phyloP scores from a whole-genome alignment of 345 rosid genomes.

The Citrus maxima region DNA sequence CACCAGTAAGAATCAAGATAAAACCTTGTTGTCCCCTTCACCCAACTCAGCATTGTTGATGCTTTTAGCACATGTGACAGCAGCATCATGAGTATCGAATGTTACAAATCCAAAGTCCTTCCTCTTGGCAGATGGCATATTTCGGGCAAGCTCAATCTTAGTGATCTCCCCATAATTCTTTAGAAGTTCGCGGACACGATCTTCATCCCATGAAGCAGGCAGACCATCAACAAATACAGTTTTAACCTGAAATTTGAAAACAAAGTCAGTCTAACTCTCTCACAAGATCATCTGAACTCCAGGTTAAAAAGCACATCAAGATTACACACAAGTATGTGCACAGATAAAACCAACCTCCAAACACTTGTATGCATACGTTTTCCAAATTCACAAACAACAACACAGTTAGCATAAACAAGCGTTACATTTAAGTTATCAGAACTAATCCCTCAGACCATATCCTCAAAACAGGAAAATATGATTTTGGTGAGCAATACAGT shows the following conservation, averaged over 20 bases:
- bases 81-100: conserved; percentile 88
- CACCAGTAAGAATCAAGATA: conserved; percentile 3
- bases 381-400: not conserved
- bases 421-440: not conserved
- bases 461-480: not conserved
- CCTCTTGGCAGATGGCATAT: conserved; percentile 96
- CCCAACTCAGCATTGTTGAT: conserved; percentile 91
- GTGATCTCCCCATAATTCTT: conserved; percentile 77
- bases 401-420: not conserved
- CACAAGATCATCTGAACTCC: not conserved
- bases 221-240: conserved; percentile 93
- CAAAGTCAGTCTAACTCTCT: conserved; percentile 7
- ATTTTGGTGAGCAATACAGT: not conserved
- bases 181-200: conserved; percentile 62
- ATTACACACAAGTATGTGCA: not conserved
- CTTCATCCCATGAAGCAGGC: conserved; percentile 93
- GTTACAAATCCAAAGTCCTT: conserved; percentile 98
- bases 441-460: not conserved
- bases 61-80: conserved; percentile 84
- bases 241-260: conserved; percentile 57
- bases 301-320: not conserved
- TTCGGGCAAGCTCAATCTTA: conserved; percentile 95
- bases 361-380: not conserved
- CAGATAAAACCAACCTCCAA: not conserved
- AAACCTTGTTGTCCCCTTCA: conserved; percentile 77